Evolutionary conservation across 129 eudicot genomes (phyloP).

Genomic region (Rutidosis leptorrhynchoides): DNA sequence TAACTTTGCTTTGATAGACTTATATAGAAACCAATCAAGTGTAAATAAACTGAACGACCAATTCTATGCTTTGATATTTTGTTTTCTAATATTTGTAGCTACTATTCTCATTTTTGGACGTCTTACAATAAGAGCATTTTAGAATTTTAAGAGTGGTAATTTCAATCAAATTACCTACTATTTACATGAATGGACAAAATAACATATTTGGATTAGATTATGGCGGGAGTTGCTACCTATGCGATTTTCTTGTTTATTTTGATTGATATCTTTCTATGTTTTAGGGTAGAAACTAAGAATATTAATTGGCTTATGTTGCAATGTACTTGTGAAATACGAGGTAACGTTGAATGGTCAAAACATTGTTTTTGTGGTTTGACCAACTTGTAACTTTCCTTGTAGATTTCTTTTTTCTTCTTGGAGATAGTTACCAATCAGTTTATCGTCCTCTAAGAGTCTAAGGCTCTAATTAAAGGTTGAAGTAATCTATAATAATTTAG

Average conservation of each 20-base stretch:
- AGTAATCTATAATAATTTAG: too few relatives aligned
- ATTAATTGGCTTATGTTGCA: background rate
- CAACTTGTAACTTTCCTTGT: background rate
- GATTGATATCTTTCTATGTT: conserved; percentile 19
- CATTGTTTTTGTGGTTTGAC: conserved; percentile 30
- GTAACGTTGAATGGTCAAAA: conserved; percentile 10
- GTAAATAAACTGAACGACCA: background rate
- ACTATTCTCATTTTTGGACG: background rate
- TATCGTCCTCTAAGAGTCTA: too few relatives aligned
- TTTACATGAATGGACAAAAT: conserved; percentile 5
- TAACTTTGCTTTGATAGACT: background rate
- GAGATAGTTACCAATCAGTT: background rate
- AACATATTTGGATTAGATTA: conserved; percentile 16
- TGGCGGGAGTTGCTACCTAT: conserved; percentile 26
- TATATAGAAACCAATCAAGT: conserved; percentile 24
- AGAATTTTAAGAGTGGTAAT: background rate
- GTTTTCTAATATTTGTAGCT: background rate
- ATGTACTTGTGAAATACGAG: conserved; percentile 20
- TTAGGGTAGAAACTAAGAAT: conserved; percentile 17
- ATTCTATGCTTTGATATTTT: background rate
- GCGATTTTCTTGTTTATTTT: conserved; percentile 23
- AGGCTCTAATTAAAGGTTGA: too few relatives aligned
- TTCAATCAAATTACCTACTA: background rate
- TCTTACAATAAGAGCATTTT: background rate
- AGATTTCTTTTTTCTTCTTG: background rate